Evolutionary conservation across 2,329 filamentous ascomycete genomes (phyloP), one percentile per base, ranked within the genome.

Genomic region (Hypoxylon sp.): DNA sequence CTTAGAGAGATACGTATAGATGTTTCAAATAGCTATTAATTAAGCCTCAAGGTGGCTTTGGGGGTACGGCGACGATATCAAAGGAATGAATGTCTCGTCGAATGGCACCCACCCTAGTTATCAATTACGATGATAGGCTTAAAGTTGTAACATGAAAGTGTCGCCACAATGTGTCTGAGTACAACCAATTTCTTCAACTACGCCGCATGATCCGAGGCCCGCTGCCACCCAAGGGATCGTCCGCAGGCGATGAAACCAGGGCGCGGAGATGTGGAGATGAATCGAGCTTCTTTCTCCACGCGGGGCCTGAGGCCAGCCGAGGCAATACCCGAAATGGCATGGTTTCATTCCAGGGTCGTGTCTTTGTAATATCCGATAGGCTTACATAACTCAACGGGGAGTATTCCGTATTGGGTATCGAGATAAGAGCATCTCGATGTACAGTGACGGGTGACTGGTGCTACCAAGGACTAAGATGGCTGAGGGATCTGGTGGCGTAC

Each of bases 221-320:
- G n/a, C 17, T 40, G 14, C 25, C 30, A 35, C 30, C 37, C n/a
- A 27, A 40, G 13, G 30, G 50, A 40, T 55, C 22, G 42, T 37
- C 20, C 50, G 40, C 55, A 27, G 58, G 30, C 22, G 27, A 8
- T 33, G 17, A 27, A 33, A 25, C 51, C 25, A 40, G 14, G 13
- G n/a, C 49, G 64, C 25, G 54, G 40, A 51, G 31, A 61, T 46
- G 57, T 63, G 54, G 58, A 58, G 57, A 53, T 27, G 25, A 44
- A 44, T 44, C 2, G 40, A 10, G 14, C 4, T 3, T 17, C 31
- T 22, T 58, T 61, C 63, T 49, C 63, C 63, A 61, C 35, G 57
- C 60, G 66, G 60, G 49, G 42, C 59, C 61, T 44, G 30, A 40
- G n/a, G 35, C 20, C 13, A 62, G 63, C 70, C 70, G 70, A 72